phyloP scores from a whole-genome alignment of 2,329 filamentous ascomycete species.

The Chrysoporthe deuterocubensis region DNA sequence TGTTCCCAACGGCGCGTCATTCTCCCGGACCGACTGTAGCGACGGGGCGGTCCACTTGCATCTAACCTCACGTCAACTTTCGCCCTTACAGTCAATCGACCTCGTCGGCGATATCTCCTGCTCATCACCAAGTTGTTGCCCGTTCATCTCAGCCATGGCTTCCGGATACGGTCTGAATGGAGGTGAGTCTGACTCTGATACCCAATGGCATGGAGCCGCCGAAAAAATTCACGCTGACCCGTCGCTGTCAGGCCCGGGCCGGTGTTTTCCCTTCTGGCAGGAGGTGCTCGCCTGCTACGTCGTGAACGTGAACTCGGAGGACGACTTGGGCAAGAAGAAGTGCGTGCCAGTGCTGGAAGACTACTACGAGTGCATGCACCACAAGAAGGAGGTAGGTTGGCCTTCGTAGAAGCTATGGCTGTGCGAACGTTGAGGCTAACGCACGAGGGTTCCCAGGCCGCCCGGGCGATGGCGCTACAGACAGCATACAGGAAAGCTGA shows the following conservation, averaged over 20 bases:
- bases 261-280: constrained; percentile 99
- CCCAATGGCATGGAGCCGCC: constrained; percentile 24
- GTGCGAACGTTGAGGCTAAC: constrained; percentile 14
- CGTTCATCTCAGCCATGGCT: constrained; percentile 27
- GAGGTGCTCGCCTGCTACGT: constrained; percentile 98
- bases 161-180: constrained; percentile 40
- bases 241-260: constrained; percentile 57
- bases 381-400: constrained; percentile 90
- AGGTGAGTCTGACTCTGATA: constrained; percentile 42
- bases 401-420: neutral
- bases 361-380: constrained; percentile 98
- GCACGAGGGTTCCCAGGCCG: constrained; percentile 58
- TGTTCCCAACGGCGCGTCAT: constrained; percentile 6
- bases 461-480: constrained; percentile 79
- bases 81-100: constrained; percentile 20
- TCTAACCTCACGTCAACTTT: constrained; percentile 24
- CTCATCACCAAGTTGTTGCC: constrained; percentile 12
- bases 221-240: constrained; percentile 29
- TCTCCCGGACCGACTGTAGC: constrained; percentile 10
- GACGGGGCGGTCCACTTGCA: neutral
- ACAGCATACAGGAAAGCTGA: constrained; percentile 82
- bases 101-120: constrained; percentile 15
- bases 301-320: constrained; percentile 82
- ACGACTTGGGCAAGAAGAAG: constrained; percentile 82
- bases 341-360: constrained; percentile 87